Conservation (phyloP, 139 green algal genomes). For the Chlorella sp. region DNA sequence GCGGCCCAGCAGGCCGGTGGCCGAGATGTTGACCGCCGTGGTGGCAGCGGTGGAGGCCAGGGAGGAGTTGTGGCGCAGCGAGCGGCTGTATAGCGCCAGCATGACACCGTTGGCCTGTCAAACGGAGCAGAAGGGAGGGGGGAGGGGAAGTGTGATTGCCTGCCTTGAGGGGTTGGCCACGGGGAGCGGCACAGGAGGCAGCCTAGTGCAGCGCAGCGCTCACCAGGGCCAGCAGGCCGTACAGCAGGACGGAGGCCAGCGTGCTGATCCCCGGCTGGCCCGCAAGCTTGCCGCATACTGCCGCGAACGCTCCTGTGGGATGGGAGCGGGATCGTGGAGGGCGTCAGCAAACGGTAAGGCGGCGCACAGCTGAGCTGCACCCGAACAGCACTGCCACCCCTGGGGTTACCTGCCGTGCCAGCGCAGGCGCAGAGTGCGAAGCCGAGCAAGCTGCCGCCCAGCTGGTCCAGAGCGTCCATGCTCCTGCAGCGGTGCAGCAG, state of each 20-base stretch:
- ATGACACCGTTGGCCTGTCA: slow-evolving; percentile 23
- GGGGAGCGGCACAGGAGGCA: too few species aligned
- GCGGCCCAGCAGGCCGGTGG: slow-evolving; percentile 20
- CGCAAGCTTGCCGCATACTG: slow-evolving; percentile 34
- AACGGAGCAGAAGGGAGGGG: background rate
- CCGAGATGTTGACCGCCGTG: slow-evolving; percentile 19
- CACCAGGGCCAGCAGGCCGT: slow-evolving; percentile 21
- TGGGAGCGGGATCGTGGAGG: too few species aligned
- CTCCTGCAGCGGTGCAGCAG: too few species aligned
- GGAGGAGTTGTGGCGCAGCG: slow-evolving; percentile 17
- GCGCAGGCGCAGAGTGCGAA: slow-evolving; percentile 11
- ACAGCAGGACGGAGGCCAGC: background rate
- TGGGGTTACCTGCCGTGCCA: background rate
- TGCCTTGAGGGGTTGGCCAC: too few species aligned
- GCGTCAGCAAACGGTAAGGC: too few species aligned
- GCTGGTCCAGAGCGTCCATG: background rate
- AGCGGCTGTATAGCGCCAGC: slow-evolving; percentile 15
- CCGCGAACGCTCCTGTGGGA: background rate
- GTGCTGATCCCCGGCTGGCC: background rate
- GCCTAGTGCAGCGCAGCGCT: background rate
- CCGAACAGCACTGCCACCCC: background rate
- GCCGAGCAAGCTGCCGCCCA: background rate
- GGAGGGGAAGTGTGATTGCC: too few species aligned
- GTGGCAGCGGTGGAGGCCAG: slow-evolving; percentile 17
- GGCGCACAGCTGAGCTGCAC: too few species aligned